Conservation (phyloP, 2,329 filamentous ascomycete species). For the Alternaria rosae region DNA sequence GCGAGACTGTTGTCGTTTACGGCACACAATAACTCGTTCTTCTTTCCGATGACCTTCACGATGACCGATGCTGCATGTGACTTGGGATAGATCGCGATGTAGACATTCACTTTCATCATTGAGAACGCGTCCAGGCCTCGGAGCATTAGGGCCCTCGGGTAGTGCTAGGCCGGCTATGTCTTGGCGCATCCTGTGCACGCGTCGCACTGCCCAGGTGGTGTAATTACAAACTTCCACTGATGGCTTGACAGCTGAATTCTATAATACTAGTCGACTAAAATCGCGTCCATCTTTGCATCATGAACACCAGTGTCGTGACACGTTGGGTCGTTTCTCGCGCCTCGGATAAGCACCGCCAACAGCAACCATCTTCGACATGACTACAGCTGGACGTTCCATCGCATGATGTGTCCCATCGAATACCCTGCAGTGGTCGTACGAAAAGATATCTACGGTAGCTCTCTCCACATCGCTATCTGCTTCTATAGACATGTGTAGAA, state of each 20-base stretch:
- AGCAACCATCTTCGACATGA: no score
- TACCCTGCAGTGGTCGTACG: no score
- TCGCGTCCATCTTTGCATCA: no score
- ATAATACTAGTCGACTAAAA: no score
- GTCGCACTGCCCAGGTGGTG: neutral
- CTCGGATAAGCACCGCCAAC: no score
- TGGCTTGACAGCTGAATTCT: no score
- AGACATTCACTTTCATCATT: neutral
- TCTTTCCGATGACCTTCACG: neutral
- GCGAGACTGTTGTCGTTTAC: neutral
- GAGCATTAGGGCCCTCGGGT: neutral
- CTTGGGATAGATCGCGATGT: neutral
- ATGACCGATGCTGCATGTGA: neutral
- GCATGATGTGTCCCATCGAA: no score
- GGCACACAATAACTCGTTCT: neutral
- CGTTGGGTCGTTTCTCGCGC: no score
- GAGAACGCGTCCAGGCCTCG: neutral
- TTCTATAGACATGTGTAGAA: neutral
- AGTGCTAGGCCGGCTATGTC: neutral
- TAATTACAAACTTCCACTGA: no score
- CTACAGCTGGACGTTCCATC: no score
- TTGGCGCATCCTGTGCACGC: neutral
- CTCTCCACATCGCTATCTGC: neutral
- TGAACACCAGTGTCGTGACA: no score
- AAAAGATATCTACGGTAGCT: no score